phyloP scores from a whole-genome alignment of 495 filamentous ascomycete genomes.

The Lasiosphaeria miniovina region DNA sequence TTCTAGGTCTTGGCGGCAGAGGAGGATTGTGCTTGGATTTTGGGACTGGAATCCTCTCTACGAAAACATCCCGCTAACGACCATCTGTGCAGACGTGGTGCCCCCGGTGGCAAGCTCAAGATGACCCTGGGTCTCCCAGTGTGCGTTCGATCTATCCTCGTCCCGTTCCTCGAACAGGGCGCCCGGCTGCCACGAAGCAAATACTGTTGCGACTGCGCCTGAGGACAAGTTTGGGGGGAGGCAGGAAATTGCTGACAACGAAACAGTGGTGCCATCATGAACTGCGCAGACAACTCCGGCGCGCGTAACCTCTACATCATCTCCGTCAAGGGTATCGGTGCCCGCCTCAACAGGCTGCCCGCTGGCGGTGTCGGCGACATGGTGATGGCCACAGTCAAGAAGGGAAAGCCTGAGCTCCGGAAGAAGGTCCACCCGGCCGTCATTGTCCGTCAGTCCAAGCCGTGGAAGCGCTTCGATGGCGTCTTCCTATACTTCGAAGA shows the following conservation, averaged over 20 bases:
- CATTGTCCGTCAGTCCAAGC: constrained; percentile 97
- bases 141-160: constrained; percentile 59
- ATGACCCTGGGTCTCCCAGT: constrained; percentile 99
- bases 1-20: background rate
- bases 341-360: constrained; percentile 95
- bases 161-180: constrained; percentile 1
- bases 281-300: constrained; percentile 97
- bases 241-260: constrained; percentile 21
- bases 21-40: background rate
- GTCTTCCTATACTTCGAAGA: constrained; percentile 99
- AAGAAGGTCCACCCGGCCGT: constrained; percentile 99
- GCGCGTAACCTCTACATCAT: constrained; percentile 99
- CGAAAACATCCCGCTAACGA: constrained; percentile 23
- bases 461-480: constrained; percentile 95
- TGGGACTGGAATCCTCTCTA: background rate
- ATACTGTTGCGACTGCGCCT: background rate
- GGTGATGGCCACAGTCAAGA: constrained; percentile 99
- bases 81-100: constrained; percentile 63
- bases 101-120: constrained; percentile 99
- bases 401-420: constrained; percentile 96
- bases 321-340: constrained; percentile 98
- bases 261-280: constrained; percentile 87
- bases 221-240: background rate
- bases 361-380: constrained; percentile 98
- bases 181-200: background rate